Evolutionary conservation across 2,329 filamentous ascomycete genomes (phyloP), one percentile per base, ranked within the genome.

Genomic region (Penicillium expansum): DNA sequence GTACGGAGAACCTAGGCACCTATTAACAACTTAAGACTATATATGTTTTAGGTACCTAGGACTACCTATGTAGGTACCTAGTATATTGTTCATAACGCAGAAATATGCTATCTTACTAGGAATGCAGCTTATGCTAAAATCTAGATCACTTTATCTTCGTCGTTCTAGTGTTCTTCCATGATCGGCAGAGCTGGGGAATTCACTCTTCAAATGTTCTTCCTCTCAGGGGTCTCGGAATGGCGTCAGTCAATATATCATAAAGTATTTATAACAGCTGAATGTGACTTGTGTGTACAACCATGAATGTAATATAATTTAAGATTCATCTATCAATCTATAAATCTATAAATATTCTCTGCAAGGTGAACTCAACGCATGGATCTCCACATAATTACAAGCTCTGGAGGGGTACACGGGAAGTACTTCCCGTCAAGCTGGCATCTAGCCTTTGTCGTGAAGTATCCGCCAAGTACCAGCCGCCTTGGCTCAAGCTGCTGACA

Each of bases 261-360:
- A 30, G 27, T 53, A 20, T 50, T 39, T 35, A 27, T 27, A 24
- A 18, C 27, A 43, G 8, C 48, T n/a, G 3, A n/a, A 3, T 32
- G 18, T n/a, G 20, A 41, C 27, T 48, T 13, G 32, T 24, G 14
- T 7, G 10, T 13, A 30, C 11, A 45, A n/a, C n/a, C n/a, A n/a
- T n/a, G n/a, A n/a, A n/a, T n/a, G n/a, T n/a, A n/a, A n/a, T n/a
- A 42, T 29, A 50, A 41, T 55, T 55, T 55, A 50, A 49, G 52
- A 50, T 53, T 53, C 24, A 48, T 54, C 20, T 16, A 39, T 38
- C 30, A 39, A 52, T 56, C 48, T 47, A 52, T 52, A 52, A 56
- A 52, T 47, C 53, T 52, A 52, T 52, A 33, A 56, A 56, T 56
- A 56, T 56, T 52, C 45, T 41, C 52, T 55, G 45, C 52, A 55